Conservation (phyloP, 108 stramenopile genomes). For the Skeletonema tropicum region DNA sequence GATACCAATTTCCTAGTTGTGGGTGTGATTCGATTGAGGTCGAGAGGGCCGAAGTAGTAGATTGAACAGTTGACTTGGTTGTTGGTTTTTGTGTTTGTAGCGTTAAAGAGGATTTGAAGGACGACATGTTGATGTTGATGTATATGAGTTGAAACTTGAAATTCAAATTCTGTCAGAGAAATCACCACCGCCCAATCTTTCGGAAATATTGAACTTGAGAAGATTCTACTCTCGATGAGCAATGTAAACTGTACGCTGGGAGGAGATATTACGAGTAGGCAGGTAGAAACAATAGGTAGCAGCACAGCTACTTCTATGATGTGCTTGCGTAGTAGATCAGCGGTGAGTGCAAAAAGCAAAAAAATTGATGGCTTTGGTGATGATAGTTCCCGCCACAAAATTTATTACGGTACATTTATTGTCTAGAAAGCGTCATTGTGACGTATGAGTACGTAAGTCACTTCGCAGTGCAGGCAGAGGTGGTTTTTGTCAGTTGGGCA, state of each 20-base stretch:
- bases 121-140: slow-evolving; percentile 9
- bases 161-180: neutral
- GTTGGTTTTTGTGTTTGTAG: slow-evolving; percentile 23
- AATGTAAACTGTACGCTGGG: neutral
- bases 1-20: slow-evolving; percentile 31
- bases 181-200: neutral
- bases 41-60: slow-evolving; percentile 40
- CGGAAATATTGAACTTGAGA: too few species aligned
- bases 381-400: neutral
- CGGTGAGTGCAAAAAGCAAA: too few species aligned
- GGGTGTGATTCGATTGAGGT: slow-evolving; percentile 43
- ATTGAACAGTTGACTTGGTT: slow-evolving; percentile 30
- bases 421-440: neutral
- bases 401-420: too few species aligned
- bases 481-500: too few species aligned
- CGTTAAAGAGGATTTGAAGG: slow-evolving; percentile 22
- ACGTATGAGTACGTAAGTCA: neutral
- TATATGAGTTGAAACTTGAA: neutral
- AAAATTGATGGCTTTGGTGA: neutral
- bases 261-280: neutral
- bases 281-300: neutral
- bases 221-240: neutral
- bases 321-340: too few species aligned
- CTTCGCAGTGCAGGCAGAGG: too few species aligned
- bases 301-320: neutral